Evolutionary conservation across 306 rosid species (phyloP).

Genomic region (Castanea crenata): DNA sequence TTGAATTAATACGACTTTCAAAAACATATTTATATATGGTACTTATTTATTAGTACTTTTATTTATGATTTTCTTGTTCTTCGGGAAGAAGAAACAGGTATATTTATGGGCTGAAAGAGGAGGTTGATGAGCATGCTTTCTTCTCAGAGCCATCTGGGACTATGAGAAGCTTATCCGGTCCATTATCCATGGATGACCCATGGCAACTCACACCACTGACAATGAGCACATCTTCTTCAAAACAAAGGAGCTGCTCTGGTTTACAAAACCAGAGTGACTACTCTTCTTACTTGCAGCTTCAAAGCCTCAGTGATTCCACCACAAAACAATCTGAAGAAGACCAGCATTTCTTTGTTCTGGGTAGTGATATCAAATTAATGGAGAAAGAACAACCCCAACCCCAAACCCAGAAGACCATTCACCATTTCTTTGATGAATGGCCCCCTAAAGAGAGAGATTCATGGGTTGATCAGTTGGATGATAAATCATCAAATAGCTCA

Average conservation of each 20-base stretch:
- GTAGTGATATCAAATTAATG: constrained; percentile 22
- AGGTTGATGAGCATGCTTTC: constrained; percentile 79
- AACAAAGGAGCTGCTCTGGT: constrained; percentile 64
- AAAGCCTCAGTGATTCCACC: constrained; percentile 32
- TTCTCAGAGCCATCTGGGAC: constrained; percentile 85
- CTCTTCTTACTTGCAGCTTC: constrained; percentile 75
- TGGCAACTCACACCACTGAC: constrained; percentile 87
- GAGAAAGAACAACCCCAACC: constrained; percentile 55
- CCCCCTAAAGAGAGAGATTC: constrained; percentile 66
- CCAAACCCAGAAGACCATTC: constrained; percentile 71
- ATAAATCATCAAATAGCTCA: constrained; percentile 56
- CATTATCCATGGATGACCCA: constrained; percentile 60
- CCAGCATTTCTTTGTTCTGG: constrained; percentile 35
- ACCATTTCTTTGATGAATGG: constrained; percentile 93
- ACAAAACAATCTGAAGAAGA: constrained; percentile 41
- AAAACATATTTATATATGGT: neutral
- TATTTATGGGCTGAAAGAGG: constrained; percentile 69
- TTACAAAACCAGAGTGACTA: constrained; percentile 41
- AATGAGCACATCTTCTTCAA: constrained; percentile 68
- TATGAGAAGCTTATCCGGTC: constrained; percentile 69
- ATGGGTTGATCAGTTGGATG: constrained; percentile 77
- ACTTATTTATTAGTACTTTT: neutral
- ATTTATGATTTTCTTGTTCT: neutral
- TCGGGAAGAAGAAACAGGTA: constrained; percentile 51
- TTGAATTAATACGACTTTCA: neutral